Base-by-base conservation (phyloP, 1,284 basidiomycete genomes). In the Fomitopsis palustris region DNA sequence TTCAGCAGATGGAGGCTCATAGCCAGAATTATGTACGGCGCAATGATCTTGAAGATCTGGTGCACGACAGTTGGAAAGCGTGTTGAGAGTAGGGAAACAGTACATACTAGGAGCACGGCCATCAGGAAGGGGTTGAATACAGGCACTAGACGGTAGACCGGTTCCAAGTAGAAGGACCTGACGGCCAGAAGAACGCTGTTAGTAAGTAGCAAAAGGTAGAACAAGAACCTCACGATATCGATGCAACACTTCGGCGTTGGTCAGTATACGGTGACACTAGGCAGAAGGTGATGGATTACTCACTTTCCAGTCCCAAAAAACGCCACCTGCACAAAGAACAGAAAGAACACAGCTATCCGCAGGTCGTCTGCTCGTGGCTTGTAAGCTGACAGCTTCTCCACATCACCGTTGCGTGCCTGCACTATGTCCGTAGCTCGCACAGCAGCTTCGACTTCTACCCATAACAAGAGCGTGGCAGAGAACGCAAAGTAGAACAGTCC, bases 291-390 rank as follows among this genome's bases (percentile, higher is more conserved):
- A 37, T 2, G 4, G 14, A 17, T 23, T 4, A 81, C 90, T 71
- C 74, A 91, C 90, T 93, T 93, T 75, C 92, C 92, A 33, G 87
- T 93, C 12, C 93, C 93, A 69, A 95, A 94, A 75, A 95, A 95
- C 3, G 88, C 93, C 53, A 93, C 83, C 67, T 96, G 93, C 3
- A 95, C 86, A 67, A 95, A 92, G 72, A 93, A 91, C 61, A 96
- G 74, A 75, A 94, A 95, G 70, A 93, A 91, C 23, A 95, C 62
- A 0, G 89, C 91, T 55, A 92, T 85, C 33, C 92, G 75, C 12
- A 93, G 72, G 64, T 94, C 90, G 42, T 87, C 86, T 31, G 74
- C 70, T 53, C 76, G 77, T 62, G 89, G 85, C 5, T 72, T 69
- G 64, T 88, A 85, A 14, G 66, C 56, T 19, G 62, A 61, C 55